phyloP scores from a whole-genome alignment of 345 rosid genomes.

The Sonneratia caseolaris region DNA sequence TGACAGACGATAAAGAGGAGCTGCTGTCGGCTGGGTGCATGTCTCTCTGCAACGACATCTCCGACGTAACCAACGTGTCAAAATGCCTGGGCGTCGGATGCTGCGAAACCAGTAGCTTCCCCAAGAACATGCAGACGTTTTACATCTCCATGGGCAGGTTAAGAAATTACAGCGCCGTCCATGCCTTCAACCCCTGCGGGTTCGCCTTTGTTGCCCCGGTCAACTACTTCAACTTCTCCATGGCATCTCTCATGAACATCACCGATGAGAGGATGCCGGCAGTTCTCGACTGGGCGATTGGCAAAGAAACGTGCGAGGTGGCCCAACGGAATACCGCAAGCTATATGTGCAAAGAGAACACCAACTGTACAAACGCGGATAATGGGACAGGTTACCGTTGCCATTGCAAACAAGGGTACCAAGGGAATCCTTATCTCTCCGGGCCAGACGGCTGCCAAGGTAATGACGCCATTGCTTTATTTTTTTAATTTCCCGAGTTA shows the following conservation, averaged over 20 bases:
- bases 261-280: not conserved
- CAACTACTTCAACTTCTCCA: conserved; percentile 4
- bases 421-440: not conserved
- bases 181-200: conserved; percentile 20
- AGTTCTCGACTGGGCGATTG: not conserved
- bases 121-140: conserved; percentile 7
- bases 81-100: conserved; percentile 22
- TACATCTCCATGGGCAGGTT: not conserved
- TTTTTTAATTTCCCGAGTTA: too few relatives aligned
- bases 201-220: conserved; percentile 20
- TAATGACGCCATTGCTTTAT: not conserved
- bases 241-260: not conserved
- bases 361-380: not conserved
- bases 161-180: not conserved
- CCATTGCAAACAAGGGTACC: not conserved
- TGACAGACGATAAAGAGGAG: too few relatives aligned
- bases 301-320: not conserved
- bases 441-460: not conserved
- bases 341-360: conserved; percentile 10
- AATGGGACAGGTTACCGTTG: not conserved
- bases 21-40: too few relatives aligned
- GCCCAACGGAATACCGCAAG: not conserved
- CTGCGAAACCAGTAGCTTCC: conserved; percentile 31
- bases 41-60: too few relatives aligned
- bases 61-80: too few relatives aligned